Evolutionary conservation across 2,329 filamentous ascomycete genomes (phyloP), one percentile per base, ranked within the genome.

Genomic region (Paecilomyces fulvus): DNA sequence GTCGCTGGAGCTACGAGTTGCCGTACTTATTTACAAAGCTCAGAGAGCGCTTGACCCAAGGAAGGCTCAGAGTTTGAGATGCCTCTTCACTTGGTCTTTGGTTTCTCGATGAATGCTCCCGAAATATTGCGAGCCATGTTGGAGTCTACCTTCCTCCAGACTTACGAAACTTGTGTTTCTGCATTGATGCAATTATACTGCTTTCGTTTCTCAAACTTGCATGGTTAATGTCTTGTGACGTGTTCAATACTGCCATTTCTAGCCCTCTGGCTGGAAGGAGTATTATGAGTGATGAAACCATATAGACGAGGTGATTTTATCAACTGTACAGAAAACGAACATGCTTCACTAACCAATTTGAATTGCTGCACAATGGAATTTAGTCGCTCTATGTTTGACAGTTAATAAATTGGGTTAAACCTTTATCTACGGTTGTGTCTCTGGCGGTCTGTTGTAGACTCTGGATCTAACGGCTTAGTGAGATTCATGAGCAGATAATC

Each of bases 1-100:
- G 90, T 69, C 84, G 92, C 71, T 86, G 81, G 73, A 83, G 84
- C 0, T 88, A 91, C 64, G 71, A 73, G 56, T 52, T 76, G 50
- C 74, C 75, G 0, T 56, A 12, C 0, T 58, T 67, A 30, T 62
- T 65, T 52, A 65, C 70, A 14, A 61, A 61, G 33, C 55, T 61
- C 1, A 61, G 62, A 10, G 56, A 53, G 23, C 62, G 67, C n/a
- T 69, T 65, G 63, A 61, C 55, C 2, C 61, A 69, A 52, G 69
- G 72, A 10, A 64, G 68, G 28, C 66, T 75, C 21, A 54, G 56
- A 30, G 48, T 66, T 8, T 30, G 20, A 49, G 9, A 28, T 49
- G 23, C 17, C 46, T 23, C 46, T 14, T 17, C 17, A 8, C 10
- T 3, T 28, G 4, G 25, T 28, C 9, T 4, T 30, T 31, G 30